Conservation (phyloP, 1,284 basidiomycete genomes). For the Puccinia horiana region DNA sequence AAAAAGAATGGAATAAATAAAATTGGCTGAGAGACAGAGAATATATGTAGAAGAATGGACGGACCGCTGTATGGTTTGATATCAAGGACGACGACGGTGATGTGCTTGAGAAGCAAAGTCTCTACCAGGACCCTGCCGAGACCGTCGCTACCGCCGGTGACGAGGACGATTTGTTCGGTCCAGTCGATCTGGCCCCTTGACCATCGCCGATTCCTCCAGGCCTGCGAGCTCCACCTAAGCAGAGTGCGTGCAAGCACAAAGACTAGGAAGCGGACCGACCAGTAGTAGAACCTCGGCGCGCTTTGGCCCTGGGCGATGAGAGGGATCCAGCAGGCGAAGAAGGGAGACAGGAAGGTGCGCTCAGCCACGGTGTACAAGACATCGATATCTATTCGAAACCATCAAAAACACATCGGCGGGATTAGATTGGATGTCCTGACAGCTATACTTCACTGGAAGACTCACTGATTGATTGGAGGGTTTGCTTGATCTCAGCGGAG, state of each 20-base stretch:
- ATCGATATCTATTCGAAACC: constrained; percentile 13
- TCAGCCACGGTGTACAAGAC: constrained; percentile 1
- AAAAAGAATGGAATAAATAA: not conserved
- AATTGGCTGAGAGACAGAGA: not conserved
- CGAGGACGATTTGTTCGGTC: constrained; percentile 22
- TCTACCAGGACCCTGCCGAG: constrained; percentile 30
- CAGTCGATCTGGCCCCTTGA: constrained; percentile 16
- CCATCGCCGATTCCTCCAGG: constrained; percentile 31
- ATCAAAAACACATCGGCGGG: not conserved
- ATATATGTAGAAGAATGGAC: not conserved
- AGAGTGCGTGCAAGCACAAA: constrained; percentile 3
- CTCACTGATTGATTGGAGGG: constrained; percentile 20
- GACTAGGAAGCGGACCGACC: not conserved
- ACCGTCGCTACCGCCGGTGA: constrained; percentile 34
- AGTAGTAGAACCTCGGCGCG: not conserved
- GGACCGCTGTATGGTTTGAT: constrained; percentile 21
- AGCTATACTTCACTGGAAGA: no score
- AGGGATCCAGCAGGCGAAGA: constrained; percentile 38
- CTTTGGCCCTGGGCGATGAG: constrained; percentile 16
- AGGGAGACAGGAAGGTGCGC: constrained; percentile 30
- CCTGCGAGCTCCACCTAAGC: not conserved
- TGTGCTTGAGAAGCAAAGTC: constrained; percentile 24
- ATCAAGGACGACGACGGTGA: constrained; percentile 27
- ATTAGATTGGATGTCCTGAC: not conserved
- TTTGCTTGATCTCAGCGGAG: constrained; percentile 1